Conservation (phyloP, 2,329 filamentous ascomycete genomes). For the Hymenotorrendiella dingleyae region DNA sequence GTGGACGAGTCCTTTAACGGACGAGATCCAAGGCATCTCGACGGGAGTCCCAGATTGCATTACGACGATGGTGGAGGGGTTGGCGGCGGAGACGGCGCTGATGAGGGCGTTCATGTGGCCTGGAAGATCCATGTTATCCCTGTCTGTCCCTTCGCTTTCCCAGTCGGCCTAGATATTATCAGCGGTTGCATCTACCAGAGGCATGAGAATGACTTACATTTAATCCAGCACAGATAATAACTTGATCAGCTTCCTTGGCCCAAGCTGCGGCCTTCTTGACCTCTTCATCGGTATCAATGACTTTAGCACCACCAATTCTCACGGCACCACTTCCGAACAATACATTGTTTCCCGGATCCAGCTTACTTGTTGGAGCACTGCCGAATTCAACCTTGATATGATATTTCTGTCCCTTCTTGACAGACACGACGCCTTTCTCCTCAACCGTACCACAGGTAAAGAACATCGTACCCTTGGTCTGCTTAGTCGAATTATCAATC, state of each 20-base stretch:
- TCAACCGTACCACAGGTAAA: constrained; percentile 31
- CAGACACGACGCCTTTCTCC: constrained; percentile 25
- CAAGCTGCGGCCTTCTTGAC: constrained; percentile 61
- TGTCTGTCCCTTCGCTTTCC: constrained; percentile 75
- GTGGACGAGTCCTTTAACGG: constrained; percentile 56
- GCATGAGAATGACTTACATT: constrained; percentile 41
- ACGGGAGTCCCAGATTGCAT: constrained; percentile 74
- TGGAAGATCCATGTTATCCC: constrained; percentile 73
- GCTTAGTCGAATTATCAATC: constrained; percentile 31
- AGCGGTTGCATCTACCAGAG: background rate
- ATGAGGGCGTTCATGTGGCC: constrained; percentile 67
- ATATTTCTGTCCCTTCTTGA: constrained; percentile 29
- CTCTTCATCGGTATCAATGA: constrained; percentile 51
- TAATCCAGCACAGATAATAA: constrained; percentile 71
- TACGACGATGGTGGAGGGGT: constrained; percentile 65
- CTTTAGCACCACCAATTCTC: constrained; percentile 54
- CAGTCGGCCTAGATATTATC: constrained; percentile 48
- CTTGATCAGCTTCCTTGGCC: constrained; percentile 67
- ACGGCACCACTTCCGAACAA: constrained; percentile 55
- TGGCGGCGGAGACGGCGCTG: constrained; percentile 55
- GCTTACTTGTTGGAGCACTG: constrained; percentile 51
- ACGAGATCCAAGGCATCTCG: constrained; percentile 61
- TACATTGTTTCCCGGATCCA: constrained; percentile 42
- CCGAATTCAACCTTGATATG: constrained; percentile 39
- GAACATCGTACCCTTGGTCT: constrained; percentile 30